Evolutionary conservation across 306 rosid species (phyloP).

Genomic region (Canavalia gladiata): DNA sequence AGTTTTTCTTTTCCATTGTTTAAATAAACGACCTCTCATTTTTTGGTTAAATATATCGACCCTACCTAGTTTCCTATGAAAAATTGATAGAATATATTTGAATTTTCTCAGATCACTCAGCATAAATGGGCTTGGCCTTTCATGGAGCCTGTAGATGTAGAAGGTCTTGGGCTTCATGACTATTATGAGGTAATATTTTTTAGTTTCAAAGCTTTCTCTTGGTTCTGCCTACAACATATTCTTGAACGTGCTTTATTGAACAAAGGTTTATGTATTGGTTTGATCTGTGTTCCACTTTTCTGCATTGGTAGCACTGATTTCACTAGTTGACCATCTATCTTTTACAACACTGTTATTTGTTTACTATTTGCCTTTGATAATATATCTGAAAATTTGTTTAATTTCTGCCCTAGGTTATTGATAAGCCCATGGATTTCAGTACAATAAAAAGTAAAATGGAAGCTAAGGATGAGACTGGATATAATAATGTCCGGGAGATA

Average conservation of each 20-base stretch:
- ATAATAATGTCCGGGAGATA: constrained; percentile 76
- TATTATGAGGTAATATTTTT: constrained; percentile 70
- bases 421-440: constrained; percentile 89
- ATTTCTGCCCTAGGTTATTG: constrained; percentile 66
- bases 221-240: constrained; percentile 2
- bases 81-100: constrained; percentile 33
- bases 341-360: background rate
- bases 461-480: constrained; percentile 80
- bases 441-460: constrained; percentile 85
- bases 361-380: constrained; percentile 9
- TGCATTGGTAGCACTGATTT: constrained; percentile 21
- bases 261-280: constrained; percentile 28
- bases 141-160: constrained; percentile 85
- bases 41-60: constrained; percentile 39
- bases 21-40: background rate
- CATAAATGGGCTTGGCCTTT: constrained; percentile 85
- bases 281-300: background rate
- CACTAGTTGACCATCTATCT: constrained; percentile 11
- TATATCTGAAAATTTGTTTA: constrained; percentile 32
- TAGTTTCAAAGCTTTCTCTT: no score
- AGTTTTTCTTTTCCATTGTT: no score
- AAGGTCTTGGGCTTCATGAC: constrained; percentile 81
- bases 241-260: background rate
- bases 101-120: constrained; percentile 69
- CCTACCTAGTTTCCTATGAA: background rate